Evolutionary conservation across 2,329 filamentous ascomycete genomes (phyloP), one percentile per base, ranked within the genome.

Genomic region (Fusarium chaquense): DNA sequence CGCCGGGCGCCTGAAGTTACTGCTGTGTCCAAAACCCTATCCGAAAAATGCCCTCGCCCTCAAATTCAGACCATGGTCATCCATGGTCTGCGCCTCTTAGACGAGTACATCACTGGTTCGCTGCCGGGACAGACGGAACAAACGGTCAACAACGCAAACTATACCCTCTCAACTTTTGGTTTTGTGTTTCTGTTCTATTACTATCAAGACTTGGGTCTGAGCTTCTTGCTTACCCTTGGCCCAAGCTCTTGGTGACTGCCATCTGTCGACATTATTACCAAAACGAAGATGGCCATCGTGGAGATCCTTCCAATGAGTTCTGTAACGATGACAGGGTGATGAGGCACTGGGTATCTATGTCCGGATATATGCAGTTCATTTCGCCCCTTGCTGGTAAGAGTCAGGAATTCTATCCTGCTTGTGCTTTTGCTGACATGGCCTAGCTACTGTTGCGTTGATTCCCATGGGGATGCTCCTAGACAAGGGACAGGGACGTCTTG

Each of bases 131-230:
- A 1, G 40, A 43, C 46, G 46, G 46, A 35, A 24, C 20, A 10
- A 26, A 18, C 15, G 16, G 24, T 50, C 46, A 26, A 9, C 51
- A 26, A 33, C 28, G 12, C 16, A 12, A 54, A 22, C 26, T 13
- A 20, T 62, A 62, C 49, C 44, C 45, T 32, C 6, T 33, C 4
- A 62, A 61, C 20, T 61, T 62, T 24, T 62, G 56, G 58, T 57
- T 62, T 10, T 52, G 56, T 2, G 41, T 38, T 16, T 15, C 33
- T 18, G 13, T 51, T 2, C 22, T 62, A 2, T 60, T 60, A 13
- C 32, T 61, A 9, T 26, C 24, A 11, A 40, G 43, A n/a, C 8
- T 53, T 9, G 58, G 44, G 10, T 60, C 44, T 18, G 50, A 44
- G 6, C 58, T 62, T 36, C 56, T 61, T 20, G 20, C 36, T 8